Evolutionary conservation across 331 rosid species (phyloP).

Genomic region (Spiraea crenata): DNA sequence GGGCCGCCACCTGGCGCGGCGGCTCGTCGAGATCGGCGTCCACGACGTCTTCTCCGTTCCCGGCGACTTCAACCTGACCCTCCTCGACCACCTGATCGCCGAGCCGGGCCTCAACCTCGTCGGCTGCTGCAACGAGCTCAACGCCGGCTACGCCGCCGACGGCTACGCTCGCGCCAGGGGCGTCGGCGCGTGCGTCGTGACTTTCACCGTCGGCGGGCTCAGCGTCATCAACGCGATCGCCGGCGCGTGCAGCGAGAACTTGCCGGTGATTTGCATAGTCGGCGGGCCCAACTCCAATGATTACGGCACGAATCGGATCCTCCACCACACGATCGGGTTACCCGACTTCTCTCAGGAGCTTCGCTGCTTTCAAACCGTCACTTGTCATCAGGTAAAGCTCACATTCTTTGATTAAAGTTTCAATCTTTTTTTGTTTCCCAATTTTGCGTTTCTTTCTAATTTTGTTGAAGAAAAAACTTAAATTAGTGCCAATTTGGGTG

Average conservation of each 20-base stretch:
- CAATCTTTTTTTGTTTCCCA: background rate
- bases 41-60: constrained; percentile 79
- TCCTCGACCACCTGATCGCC: constrained; percentile 67
- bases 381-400: constrained; percentile 62
- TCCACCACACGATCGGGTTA: constrained; percentile 82
- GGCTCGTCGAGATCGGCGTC: constrained; percentile 66
- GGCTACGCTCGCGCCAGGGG: constrained; percentile 86
- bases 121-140: constrained; percentile 96
- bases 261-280: constrained; percentile 76
- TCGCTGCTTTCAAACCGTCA: constrained; percentile 71
- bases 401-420: background rate
- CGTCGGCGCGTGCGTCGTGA: constrained; percentile 81
- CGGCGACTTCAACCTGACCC: constrained; percentile 84
- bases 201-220: constrained; percentile 90
- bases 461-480: no score
- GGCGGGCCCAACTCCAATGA: constrained; percentile 92
- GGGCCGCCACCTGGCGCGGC: constrained; percentile 71
- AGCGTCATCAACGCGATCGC: constrained; percentile 85
- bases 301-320: constrained; percentile 78
- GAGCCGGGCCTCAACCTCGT: constrained; percentile 70
- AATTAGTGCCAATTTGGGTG: no score
- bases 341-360: constrained; percentile 83
- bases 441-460: no score
- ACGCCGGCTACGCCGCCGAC: constrained; percentile 91
- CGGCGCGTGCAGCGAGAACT: constrained; percentile 79